Evolutionary conservation across 352 stramenopile species (phyloP), one percentile per base, ranked within the genome.

Genomic region (Pythium volutum): DNA sequence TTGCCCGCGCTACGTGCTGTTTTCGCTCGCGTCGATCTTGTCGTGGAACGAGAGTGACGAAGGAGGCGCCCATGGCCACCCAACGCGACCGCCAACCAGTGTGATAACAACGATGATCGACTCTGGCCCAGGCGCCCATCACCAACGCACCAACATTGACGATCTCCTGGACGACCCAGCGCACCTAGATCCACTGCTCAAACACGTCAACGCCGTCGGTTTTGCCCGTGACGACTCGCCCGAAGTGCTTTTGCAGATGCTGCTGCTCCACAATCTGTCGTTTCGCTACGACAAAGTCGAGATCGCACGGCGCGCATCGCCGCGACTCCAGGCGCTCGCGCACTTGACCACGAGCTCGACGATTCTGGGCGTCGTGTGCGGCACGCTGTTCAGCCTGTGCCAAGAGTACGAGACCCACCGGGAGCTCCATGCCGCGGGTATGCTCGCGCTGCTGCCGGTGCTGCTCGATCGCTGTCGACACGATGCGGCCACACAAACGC

Each of bases 181-280:
- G 15, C 66, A 77, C 39, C 54, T 91, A 2, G 65, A 80, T 12
- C 71, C 70, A 25, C 66, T 89, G 10, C 73, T 84, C 41, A 50
- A 51, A n/a, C 80, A 89, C 20, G 69, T 89, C 12, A 57, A 72
- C 11, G 71, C 74, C 48, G 18, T 22, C 52, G 31, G 7, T 86
- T 88, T 53, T 54, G 33, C 52, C 7, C 2, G 31, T 10, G 49
- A 56, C 34, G 66, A 83, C 33, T 78, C 68, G 25, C 26, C 69
- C 16, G 78, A 89, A 54, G 62, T 81, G 23, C 79, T 75, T n/a
- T 51, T 91, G 29, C 82, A 91, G 53, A 74, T 81, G 39, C 62
- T 84, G n/a, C 67, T 91, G 14, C 56, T 91, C 11, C 88, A 89
- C 73, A 91, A 91, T 58, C 67, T 91, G 36, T 87, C 77, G 18